Base-by-base conservation (phyloP, 495 filamentous ascomycete species). In the Rhypophila decipiens region DNA sequence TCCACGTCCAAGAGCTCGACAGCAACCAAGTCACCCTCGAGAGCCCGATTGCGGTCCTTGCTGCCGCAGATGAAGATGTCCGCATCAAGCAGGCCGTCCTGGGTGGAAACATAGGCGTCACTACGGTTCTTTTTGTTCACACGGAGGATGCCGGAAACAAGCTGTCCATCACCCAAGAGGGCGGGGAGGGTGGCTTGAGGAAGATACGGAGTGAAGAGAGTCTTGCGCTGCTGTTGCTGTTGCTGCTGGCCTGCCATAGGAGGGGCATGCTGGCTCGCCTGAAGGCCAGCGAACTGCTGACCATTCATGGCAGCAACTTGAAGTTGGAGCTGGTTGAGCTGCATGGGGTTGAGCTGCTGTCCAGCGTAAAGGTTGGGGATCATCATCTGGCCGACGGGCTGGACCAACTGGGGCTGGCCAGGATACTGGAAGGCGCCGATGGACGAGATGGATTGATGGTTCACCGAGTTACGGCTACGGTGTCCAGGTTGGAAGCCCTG, bases 81-180 rank as follows among this genome's bases (percentile, higher is more conserved):
- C 37, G 93, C 93, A 69, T 97, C 94, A 22, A 98, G 72, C 37
- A 83, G 67, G 27, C 79, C 79, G 64, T 98, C 93, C 33, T 85
- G 81, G 33, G 88, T 95, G 15, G 93, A 88, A 40, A 98, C 93
- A 56, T 98, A 98, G 4, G 93, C 93, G 65, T 98, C 94, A 53
- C 93, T 97, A 33, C 93, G 82, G 63, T 98, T 98, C 76, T 98
- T 98, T 74, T 97, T 98, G 76, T 98, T 98, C 46, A 98, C 93
- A 37, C 93, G 86, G 34, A 98, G 84, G 56, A 96, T 88, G 73
- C 93, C 93, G 40, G 93, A 88, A 31, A 98, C 93, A 38, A 98
- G 82, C 61, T 96, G 89, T 12, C 91, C 93, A 53, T 97, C 89
- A 55, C 82, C 80, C 46, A 98, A 78, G 24, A 98, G 76, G 22